Evolutionary conservation across 345 rosid genomes (phyloP).

Genomic region (Eucalyptus grandis): DNA sequence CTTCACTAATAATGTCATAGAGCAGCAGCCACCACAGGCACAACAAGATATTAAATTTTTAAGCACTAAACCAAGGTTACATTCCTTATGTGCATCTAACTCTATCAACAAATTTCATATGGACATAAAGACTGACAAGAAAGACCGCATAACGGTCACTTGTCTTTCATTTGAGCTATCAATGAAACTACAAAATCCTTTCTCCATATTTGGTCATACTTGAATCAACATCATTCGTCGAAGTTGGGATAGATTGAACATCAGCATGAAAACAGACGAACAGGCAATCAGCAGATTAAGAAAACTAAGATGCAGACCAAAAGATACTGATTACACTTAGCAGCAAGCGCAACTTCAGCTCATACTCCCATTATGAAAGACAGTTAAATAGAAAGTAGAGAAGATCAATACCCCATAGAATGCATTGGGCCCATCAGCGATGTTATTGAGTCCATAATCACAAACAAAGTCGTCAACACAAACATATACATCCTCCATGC

Average conservation of each 20-base stretch:
- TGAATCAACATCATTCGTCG: background rate
- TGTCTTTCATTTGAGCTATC: background rate
- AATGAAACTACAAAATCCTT: background rate
- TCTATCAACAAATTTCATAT: background rate
- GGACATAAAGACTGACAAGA: background rate
- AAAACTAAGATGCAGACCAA: background rate
- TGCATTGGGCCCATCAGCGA: conserved; percentile 46
- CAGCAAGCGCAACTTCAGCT: background rate
- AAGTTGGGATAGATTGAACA: background rate
- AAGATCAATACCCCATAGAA: conserved; percentile 65
- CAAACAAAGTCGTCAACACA: conserved; percentile 49
- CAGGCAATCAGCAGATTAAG: background rate
- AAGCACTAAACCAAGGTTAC: background rate
- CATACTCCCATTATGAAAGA: background rate
- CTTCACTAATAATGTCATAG: background rate
- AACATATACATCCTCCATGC: conserved; percentile 75
- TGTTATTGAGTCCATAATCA: conserved; percentile 30
- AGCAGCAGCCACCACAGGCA: background rate
- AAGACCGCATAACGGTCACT: background rate
- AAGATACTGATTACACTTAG: background rate
- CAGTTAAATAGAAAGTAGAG: background rate
- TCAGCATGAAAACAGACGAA: background rate
- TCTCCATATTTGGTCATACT: background rate
- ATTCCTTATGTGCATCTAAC: background rate
- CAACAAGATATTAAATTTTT: background rate